Conservation (phyloP, 140 eudicot species). For the Ambrosia hybrid region DNA sequence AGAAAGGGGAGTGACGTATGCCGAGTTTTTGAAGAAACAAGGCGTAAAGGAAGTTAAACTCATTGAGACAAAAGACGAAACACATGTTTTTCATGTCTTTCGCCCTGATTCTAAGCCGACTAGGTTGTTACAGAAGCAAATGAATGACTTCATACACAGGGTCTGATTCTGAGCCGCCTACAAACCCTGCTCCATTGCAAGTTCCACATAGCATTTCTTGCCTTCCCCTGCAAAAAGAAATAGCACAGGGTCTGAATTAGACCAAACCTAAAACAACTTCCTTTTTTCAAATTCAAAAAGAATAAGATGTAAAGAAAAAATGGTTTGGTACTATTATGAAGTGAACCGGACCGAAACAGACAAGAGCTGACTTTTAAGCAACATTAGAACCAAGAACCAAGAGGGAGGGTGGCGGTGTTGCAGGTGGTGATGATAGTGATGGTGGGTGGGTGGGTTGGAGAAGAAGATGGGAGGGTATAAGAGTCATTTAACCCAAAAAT, state of each 20-base stretch:
- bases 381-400: not conserved
- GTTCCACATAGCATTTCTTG: conserved; percentile 60
- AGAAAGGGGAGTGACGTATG: too few relatives aligned
- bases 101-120: conserved; percentile 65
- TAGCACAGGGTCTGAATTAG: not conserved
- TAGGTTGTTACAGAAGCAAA: conserved; percentile 53
- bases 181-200: conserved; percentile 62
- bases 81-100: conserved; percentile 37
- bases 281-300: not conserved
- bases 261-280: not conserved
- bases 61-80: too few relatives aligned
- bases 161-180: conserved; percentile 46
- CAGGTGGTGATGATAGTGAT: too few relatives aligned
- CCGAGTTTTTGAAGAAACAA: too few relatives aligned
- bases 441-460: too few relatives aligned
- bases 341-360: not conserved
- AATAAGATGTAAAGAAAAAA: not conserved
- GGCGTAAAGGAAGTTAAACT: too few relatives aligned
- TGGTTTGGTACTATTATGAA: not conserved
- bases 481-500: too few relatives aligned
- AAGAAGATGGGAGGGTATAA: too few relatives aligned
- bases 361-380: not conserved
- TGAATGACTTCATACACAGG: conserved; percentile 53
- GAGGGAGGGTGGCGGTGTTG: too few relatives aligned
- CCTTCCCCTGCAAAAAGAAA: conserved; percentile 44